Conservation (phyloP, 2,329 filamentous ascomycete species). For the Calonectria montana region DNA sequence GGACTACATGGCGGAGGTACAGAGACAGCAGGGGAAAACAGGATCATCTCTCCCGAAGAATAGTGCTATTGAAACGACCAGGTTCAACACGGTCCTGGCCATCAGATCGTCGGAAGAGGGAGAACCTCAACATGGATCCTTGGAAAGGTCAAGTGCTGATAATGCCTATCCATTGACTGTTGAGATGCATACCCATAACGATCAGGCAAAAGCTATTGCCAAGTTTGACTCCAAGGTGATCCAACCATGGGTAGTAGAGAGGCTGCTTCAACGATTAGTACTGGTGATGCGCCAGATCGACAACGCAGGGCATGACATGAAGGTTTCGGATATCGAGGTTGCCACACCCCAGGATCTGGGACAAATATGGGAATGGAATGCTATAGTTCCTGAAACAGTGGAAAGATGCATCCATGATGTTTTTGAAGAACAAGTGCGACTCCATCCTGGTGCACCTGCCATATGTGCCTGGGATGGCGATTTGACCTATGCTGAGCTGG, state of each 20-base stretch:
- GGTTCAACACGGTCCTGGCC: background rate
- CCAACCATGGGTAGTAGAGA: background rate
- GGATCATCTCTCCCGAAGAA: fast-evolving
- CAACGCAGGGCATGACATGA: background rate
- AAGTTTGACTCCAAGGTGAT: background rate
- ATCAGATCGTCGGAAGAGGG: background rate
- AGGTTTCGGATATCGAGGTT: background rate
- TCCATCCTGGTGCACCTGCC: conserved; percentile 24
- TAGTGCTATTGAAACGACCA: background rate
- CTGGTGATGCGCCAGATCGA: background rate
- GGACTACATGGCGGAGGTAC: background rate
- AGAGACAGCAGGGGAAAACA: background rate
- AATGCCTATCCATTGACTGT: background rate
- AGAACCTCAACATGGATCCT: too few species aligned
- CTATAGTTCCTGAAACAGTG: conserved; percentile 19
- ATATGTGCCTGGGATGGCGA: conserved; percentile 39
- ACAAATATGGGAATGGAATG: conserved; percentile 24
- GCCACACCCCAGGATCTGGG: background rate
- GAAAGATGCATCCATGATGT: conserved; percentile 33
- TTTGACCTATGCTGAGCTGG: conserved; percentile 54
- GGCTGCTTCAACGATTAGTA: background rate
- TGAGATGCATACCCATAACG: background rate
- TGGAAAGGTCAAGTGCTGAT: too few species aligned
- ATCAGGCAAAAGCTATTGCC: background rate
- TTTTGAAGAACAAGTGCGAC: conserved; percentile 15